A percentile compares a stretch with the other conserved stretches of the same genome.
These are phyloP conservation scores for Candida wancherniae DNA, from an alignment of 805 yeast genomes.

Conservation along the genomic window DNA sequence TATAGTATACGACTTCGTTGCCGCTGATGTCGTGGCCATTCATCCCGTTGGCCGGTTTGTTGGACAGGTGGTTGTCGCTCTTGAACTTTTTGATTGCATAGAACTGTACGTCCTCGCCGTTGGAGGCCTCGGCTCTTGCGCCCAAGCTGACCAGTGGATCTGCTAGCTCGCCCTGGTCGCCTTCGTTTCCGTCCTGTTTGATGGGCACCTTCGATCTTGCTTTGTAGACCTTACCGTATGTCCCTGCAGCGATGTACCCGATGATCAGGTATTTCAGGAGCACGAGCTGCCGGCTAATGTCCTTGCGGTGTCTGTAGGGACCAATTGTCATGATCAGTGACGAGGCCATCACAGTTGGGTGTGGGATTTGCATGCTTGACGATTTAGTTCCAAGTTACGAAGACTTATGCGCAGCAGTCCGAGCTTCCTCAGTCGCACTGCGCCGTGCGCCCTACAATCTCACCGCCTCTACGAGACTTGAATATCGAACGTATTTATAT, in stretches of 20 bases:
- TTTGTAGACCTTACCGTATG: slow-evolving; percentile 93
- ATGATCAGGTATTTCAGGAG: slow-evolving; percentile 80
- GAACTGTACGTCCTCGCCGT: slow-evolving; percentile 25
- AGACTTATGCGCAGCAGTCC: too few species aligned
- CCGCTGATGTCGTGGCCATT: slow-evolving; percentile 51
- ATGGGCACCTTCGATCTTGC: slow-evolving; percentile 48
- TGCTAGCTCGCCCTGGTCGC: slow-evolving; percentile 8
- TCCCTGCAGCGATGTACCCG: slow-evolving; percentile 98
- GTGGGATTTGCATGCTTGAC: slow-evolving; percentile 12
- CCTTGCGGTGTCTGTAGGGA: slow-evolving; percentile 49
- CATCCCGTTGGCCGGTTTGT: slow-evolving; percentile 21
- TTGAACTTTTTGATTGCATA: slow-evolving; percentile 95
- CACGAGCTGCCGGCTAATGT: slow-evolving; percentile 63
- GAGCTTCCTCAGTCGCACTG: too few species aligned
- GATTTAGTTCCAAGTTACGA: too few species aligned
- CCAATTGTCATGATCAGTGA: slow-evolving; percentile 38
- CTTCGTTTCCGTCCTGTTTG: slow-evolving; percentile 10
- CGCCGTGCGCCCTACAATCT: too few species aligned
- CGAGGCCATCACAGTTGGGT: slow-evolving; percentile 33
- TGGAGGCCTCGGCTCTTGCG: slow-evolving; percentile 1
- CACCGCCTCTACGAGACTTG: too few species aligned
- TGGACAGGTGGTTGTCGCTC: slow-evolving; percentile 54
- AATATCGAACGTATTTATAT: too few species aligned
- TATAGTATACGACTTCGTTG: slow-evolving; percentile 81
- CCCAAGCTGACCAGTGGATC: slow-evolving; percentile 1